Base-by-base conservation (phyloP, 306 rosid species). In the Trifolium dubium region DNA sequence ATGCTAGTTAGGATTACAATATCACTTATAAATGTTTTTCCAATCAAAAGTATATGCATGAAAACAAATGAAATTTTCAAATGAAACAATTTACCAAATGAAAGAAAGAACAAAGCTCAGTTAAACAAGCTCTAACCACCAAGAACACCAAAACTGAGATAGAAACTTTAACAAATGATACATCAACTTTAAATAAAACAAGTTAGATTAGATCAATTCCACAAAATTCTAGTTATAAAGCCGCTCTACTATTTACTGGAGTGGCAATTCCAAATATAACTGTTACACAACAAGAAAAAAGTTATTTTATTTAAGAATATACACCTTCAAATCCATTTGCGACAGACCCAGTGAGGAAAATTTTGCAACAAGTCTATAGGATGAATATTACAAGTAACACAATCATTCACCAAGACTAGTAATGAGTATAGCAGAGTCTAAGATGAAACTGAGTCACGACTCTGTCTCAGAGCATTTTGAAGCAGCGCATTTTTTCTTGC, bases 401-500 rank as follows among this genome's bases (percentile, higher is more conserved):
- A 74, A 15, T 62, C 64, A 61, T 49, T 63, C 50, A 34, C 55
- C 72, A 46, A 1, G 35, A 67, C 37, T 41, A 49, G 71, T 8
- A 19, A 55, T 29, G 32, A 60, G 64, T 29, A 28, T 31, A 44
- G 79, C 51, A 35, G 77, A 47, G 53, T 44, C 43, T 41, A 61
- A 62, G 77, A 46, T 30, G 72, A 3, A 63, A 30, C 54, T 13
- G 51, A 3, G 75, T 79, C 70, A 67, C 71, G 75, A 67, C 80
- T 88, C 75, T 80, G 88, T 69, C 87, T 85, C 79, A 91, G 69
- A 62, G 95, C 56, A n/a, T 85, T 69, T 86, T 89, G 74, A 71
- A 94, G 86, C 73, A 10, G 86, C 2, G 97, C 72, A 79, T 91
- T 94, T 78, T 63, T 89, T 83, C 98, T 80, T 5, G 98, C 98